Evolutionary conservation across 2,329 filamentous ascomycete species (phyloP).

Genomic region (Calonectria crousiana): DNA sequence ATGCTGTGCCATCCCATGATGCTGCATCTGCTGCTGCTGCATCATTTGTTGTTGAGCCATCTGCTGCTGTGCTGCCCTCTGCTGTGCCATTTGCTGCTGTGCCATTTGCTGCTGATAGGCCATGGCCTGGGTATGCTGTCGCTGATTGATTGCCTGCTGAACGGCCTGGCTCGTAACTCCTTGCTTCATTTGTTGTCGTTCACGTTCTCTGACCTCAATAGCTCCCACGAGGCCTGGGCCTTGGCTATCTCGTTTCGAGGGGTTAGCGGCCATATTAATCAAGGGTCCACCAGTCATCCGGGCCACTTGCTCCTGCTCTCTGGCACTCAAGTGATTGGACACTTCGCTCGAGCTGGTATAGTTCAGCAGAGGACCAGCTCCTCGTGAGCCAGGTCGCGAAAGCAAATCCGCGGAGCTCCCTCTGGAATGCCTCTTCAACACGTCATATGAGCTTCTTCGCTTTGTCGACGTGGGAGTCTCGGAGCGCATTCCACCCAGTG

Average conservation of each 20-base stretch:
- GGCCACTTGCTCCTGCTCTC: conserved; percentile 91
- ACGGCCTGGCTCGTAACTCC: conserved; percentile 27
- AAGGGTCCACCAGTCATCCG: conserved; percentile 83
- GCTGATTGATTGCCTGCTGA: conserved; percentile 46
- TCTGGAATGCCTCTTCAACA: conserved; percentile 54
- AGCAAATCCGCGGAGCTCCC: conserved; percentile 61
- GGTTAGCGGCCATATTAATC: conserved; percentile 72
- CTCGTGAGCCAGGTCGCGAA: conserved; percentile 69
- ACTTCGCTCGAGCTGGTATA: conserved; percentile 56
- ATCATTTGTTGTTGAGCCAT: conserved; percentile 34
- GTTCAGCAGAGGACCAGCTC: conserved; percentile 64
- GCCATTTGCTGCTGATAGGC: conserved; percentile 50
- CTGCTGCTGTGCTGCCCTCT: conserved; percentile 48
- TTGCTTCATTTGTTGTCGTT: conserved; percentile 64
- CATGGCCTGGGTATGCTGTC: conserved; percentile 46
- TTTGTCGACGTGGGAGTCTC: conserved; percentile 49
- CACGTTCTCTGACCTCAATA: conserved; percentile 83
- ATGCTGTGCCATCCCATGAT: conserved; percentile 27
- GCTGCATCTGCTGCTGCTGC: conserved; percentile 40
- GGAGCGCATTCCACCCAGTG: conserved; percentile 44
- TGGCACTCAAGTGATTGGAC: conserved; percentile 77
- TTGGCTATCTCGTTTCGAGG: conserved; percentile 54
- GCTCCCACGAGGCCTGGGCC: conserved; percentile 79
- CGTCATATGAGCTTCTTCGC: conserved; percentile 56
- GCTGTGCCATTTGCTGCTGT: conserved; percentile 62